Base-by-base conservation (phyloP, 176 grass and related monocot genomes). In the Hyparrhenia diplandra region DNA sequence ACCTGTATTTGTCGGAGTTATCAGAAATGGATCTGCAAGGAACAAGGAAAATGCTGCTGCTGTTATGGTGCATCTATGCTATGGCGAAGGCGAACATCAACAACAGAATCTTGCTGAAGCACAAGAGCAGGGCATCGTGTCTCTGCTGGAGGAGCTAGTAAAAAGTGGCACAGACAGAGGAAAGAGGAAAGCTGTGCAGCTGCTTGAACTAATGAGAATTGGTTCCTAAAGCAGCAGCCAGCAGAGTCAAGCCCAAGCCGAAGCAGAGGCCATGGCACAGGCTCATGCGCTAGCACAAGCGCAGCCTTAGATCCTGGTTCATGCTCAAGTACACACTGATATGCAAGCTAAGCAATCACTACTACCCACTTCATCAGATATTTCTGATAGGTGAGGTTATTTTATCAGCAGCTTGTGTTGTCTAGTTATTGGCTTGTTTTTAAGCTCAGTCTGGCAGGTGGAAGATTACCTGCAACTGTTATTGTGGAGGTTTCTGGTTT, bases 21-120 rank as follows among this genome's bases (percentile, higher is more conserved):
- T 98, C 45, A 87, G 78, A 84, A 85, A 87, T 73, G 92, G 95
- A 29, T 98, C 90, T 7, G 30, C 88, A 27, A 91, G 92, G 64
- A 94, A 87, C 87, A 94, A 98, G 52, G 95, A 94, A 83, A 94
- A 98, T 71, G 86, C 92, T 51, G 86, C 92, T 20, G 88, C 95
- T 37, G 75, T 92, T 80, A 66, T 94, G 69, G 88, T 94, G 86
- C 84, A 98, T 86, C 84, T 94, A 16, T 98, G 92, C 51, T 86
- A 94, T 28, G 86, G 95, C 5, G 90, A 98, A 69, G 86, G 95
- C 10, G 92, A 98, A 69, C 84, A 89, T 6, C 92, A 87, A 65
- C 89, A 85, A 39, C 88, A 80, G 66, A 84, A 90, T 84, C 80
- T 98, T 41, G 88, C 93, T 43, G 90, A 94, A 64, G 95, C 92